A percentile compares a stretch with the other conserved stretches of the same genome.
These are phyloP conservation scores for Imleria badia DNA, from an alignment of 768 basidiomycete genomes.

Conservation along the genomic window DNA sequence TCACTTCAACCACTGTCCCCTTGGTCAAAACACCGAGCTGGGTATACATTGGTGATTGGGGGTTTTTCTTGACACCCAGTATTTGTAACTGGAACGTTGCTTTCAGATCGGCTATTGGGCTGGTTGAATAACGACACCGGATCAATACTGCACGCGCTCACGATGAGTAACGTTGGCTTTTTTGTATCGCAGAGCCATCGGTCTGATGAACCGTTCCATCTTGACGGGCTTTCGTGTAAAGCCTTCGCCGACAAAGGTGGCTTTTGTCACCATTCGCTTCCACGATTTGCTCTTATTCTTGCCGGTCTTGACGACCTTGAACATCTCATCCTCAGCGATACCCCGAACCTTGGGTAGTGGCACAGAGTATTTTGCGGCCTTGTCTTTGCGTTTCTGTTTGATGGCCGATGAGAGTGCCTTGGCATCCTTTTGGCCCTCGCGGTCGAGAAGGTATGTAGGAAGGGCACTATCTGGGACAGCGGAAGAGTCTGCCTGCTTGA, in stretches of 20 bases:
- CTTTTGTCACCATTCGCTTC: constrained; percentile 99
- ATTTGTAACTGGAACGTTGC: constrained; percentile 99
- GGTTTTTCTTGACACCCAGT: constrained; percentile 98
- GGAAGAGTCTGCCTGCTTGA: constrained; percentile 88
- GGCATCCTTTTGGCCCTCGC: constrained; percentile 97
- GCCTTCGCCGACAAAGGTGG: constrained; percentile 97
- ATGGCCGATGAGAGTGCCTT: constrained; percentile 94
- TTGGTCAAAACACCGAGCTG: constrained; percentile 97
- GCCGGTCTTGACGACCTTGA: constrained; percentile 98
- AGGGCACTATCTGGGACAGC: constrained; percentile 87
- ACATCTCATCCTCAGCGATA: constrained; percentile 99
- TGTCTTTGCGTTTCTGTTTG: constrained; percentile 99
- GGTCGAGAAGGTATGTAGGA: constrained; percentile 93
- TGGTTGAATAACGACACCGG: background rate
- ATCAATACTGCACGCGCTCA: constrained; percentile 37
- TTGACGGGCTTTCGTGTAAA: constrained; percentile 99
- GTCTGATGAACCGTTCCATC: constrained; percentile 96
- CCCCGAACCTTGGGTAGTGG: constrained; percentile 96
- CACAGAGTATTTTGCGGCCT: constrained; percentile 97
- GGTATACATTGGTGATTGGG: constrained; percentile 97
- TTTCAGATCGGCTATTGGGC: constrained; percentile 79
- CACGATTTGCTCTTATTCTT: constrained; percentile 95
- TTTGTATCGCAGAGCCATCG: constrained; percentile 96
- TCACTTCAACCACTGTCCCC: constrained; percentile 97
- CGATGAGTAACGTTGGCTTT: constrained; percentile 99